A percentile compares a stretch with the other conserved stretches of the same genome.
Conservation (phyloP, 306 rosid species). For the Hylodesmum podocarpum region DNA sequence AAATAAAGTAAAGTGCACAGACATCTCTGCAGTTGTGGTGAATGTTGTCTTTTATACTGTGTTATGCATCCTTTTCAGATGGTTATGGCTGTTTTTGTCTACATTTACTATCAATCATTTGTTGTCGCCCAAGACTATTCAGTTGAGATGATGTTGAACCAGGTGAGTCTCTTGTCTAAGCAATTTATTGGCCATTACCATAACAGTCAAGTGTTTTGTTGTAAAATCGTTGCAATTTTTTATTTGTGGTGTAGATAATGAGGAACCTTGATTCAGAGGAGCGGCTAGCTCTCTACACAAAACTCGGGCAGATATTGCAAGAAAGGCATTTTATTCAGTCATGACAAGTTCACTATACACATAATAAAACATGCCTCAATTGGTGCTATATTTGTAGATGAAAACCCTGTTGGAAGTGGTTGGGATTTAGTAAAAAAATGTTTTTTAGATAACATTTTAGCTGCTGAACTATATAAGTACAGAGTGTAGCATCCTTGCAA, state of each 20-base stretch:
- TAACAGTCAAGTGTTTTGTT: not conserved
- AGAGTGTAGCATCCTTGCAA: slow-evolving; percentile 10
- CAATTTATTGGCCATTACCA: not conserved
- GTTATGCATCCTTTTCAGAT: slow-evolving; percentile 55
- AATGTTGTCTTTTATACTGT: not conserved
- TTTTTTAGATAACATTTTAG: not conserved
- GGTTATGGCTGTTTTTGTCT: slow-evolving; percentile 98
- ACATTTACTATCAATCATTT: slow-evolving; percentile 90
- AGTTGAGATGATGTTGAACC: slow-evolving; percentile 73
- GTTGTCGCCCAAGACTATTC: slow-evolving; percentile 64
- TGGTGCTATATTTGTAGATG: not conserved
- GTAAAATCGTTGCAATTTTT: not conserved
- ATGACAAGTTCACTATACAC: slow-evolving; percentile 32
- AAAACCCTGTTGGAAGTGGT: slow-evolving; percentile 6
- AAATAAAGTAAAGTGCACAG: not conserved
- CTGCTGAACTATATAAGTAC: not conserved
- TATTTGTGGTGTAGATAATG: slow-evolving; percentile 51
- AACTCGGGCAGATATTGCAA: slow-evolving; percentile 64
- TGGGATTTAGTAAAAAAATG: slow-evolving; percentile 14
- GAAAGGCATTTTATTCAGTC: slow-evolving; percentile 40
- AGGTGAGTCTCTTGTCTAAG: slow-evolving; percentile 47
- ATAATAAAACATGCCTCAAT: slow-evolving; percentile 27
- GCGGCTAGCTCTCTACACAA: slow-evolving; percentile 67
- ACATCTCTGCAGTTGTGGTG: not conserved
- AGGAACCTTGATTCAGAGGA: slow-evolving; percentile 80